These are phyloP conservation scores for Candida ficus DNA, from an alignment of 805 yeast species.

Conservation along the genomic window DNA sequence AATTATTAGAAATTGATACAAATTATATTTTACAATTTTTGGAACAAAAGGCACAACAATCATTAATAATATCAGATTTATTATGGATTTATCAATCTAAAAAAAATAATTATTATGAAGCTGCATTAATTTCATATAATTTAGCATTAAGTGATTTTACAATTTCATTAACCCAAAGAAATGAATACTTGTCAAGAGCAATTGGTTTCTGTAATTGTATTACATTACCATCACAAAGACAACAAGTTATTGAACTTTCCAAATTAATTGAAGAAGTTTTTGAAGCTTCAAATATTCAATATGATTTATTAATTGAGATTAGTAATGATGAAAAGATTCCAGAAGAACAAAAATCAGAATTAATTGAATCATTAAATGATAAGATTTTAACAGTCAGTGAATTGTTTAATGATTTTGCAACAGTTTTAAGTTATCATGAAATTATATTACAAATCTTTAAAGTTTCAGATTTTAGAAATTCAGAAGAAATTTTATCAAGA, in stretches of 20 bases:
- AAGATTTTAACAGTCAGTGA: constrained; percentile 69
- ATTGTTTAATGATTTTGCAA: constrained; percentile 79
- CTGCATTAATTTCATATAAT: constrained; percentile 76
- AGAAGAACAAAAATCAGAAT: constrained; percentile 43
- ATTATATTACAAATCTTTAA: constrained; percentile 74
- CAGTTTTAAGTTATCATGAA: constrained; percentile 83
- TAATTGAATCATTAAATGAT: constrained; percentile 51
- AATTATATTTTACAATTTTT: constrained; percentile 75
- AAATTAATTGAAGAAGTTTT: constrained; percentile 70
- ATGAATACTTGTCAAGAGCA: constrained; percentile 86
- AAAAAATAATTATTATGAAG: constrained; percentile 68
- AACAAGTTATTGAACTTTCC: constrained; percentile 67
- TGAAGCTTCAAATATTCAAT: constrained; percentile 82
- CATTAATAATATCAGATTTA: constrained; percentile 71
- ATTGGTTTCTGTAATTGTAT: constrained; percentile 87
- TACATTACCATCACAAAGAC: constrained; percentile 71
- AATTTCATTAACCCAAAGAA: constrained; percentile 63
- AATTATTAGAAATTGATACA: constrained; percentile 74
- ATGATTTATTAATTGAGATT: constrained; percentile 42
- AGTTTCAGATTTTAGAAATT: constrained; percentile 77
- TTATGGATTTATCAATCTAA: constrained; percentile 88
- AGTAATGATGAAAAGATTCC: constrained; percentile 45
- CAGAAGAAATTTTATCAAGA: constrained; percentile 74
- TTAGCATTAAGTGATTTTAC: constrained; percentile 72
- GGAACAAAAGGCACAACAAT: constrained; percentile 57